Percentiles rank a stretch among this genome's conserved stretches.
Conservation (phyloP, 768 basidiomycete species). For the Tricholoma terreum region DNA sequence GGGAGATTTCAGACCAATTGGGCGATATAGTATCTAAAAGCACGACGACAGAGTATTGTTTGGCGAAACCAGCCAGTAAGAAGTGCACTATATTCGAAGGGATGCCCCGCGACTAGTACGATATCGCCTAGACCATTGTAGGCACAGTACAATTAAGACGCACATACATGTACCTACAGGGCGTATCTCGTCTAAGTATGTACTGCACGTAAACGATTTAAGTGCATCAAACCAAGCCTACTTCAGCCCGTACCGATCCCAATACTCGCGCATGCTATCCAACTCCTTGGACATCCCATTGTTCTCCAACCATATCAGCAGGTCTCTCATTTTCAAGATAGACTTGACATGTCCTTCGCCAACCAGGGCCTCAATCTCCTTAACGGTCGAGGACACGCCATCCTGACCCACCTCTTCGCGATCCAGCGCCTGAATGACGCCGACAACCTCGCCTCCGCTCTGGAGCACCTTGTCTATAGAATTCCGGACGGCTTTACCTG, state of each 20-base stretch:
- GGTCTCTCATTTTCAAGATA: slow-evolving; percentile 81
- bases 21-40: too few relatives aligned
- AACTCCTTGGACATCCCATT: slow-evolving; percentile 64
- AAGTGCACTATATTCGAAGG: too few relatives aligned
- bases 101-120: too few relatives aligned
- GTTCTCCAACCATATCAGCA: slow-evolving; percentile 80
- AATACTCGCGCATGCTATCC: slow-evolving; percentile 72
- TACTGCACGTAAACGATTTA: too few relatives aligned
- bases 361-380: slow-evolving; percentile 74
- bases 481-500: slow-evolving; percentile 82
- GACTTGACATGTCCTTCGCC: slow-evolving; percentile 71
- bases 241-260: slow-evolving; percentile 68
- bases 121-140: too few relatives aligned
- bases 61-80: too few relatives aligned
- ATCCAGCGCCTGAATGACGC: slow-evolving; percentile 85
- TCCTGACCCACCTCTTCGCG: slow-evolving; percentile 81
- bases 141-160: too few relatives aligned
- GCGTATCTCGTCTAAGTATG: too few relatives aligned
- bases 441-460: slow-evolving; percentile 79
- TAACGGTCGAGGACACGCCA: slow-evolving; percentile 66
- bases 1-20: too few relatives aligned
- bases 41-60: too few relatives aligned
- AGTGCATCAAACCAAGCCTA: too few relatives aligned
- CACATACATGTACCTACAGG: too few relatives aligned
- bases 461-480: slow-evolving; percentile 71